A percentile compares a stretch with the other conserved stretches of the same genome.
phyloP scores from a whole-genome alignment of 768 basidiomycete species.

The Chalciporus pseudorubinellus region DNA sequence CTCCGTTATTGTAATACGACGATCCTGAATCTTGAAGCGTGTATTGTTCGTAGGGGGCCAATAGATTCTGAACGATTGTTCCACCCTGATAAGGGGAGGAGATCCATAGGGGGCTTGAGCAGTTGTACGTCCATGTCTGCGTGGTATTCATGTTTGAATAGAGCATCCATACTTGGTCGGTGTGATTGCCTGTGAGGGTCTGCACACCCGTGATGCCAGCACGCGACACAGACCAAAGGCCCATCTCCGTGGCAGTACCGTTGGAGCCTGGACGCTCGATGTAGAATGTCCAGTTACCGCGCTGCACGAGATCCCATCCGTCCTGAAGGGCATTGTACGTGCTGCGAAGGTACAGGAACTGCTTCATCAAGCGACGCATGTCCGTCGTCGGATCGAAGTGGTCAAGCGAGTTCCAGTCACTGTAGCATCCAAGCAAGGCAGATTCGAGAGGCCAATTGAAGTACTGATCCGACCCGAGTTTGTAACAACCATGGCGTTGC shows the following conservation, averaged over 20 bases:
- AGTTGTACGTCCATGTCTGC: constrained; percentile 59
- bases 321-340: constrained; percentile 78
- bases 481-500: constrained; percentile 93
- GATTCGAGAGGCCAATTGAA: constrained; percentile 89
- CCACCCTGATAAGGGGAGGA: constrained; percentile 70
- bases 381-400: constrained; percentile 92
- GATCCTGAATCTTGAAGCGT: constrained; percentile 62
- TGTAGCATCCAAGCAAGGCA: constrained; percentile 76
- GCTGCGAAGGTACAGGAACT: constrained; percentile 67
- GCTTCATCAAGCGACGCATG: constrained; percentile 67
- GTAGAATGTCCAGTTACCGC: constrained; percentile 79
- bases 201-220: constrained; percentile 59
- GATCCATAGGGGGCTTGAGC: constrained; percentile 63
- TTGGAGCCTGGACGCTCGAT: constrained; percentile 88
- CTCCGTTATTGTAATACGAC: constrained; percentile 57
- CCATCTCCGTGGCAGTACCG: constrained; percentile 76
- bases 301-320: constrained; percentile 79
- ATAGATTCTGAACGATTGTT: constrained; percentile 65
- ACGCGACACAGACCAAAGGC: constrained; percentile 80
- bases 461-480: constrained; percentile 86
- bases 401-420: constrained; percentile 91
- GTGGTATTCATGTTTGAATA: constrained; percentile 85
- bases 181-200: constrained; percentile 54
- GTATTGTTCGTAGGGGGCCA: constrained; percentile 83
- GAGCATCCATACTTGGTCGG: constrained; percentile 77